Evolutionary conservation across 495 filamentous ascomycete genomes (phyloP), one percentile per base, ranked within the genome.

Genomic region (Talaromyces ruber): DNA sequence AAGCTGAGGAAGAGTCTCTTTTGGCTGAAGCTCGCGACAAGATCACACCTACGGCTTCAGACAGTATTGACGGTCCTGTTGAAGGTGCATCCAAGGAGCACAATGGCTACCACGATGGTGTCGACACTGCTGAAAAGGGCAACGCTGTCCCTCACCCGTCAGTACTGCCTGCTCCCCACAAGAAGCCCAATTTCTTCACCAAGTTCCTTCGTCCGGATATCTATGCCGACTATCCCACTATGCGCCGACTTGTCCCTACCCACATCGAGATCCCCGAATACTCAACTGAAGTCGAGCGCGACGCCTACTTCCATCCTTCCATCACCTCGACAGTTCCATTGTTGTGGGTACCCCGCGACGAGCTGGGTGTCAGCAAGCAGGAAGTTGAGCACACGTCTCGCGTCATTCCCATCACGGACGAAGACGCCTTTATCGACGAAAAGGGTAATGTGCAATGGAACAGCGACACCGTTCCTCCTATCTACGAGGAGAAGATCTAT

Each of bases 301-400:
- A 91, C 59, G 92, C 91, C 1, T 97, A 96, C 76, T 80, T 81
- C 72, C 86, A 93, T 58, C 92, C 93, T 2, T 78, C 84, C 6
- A 82, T 95, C 62, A 83, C 67, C 9, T 79, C 84, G 9, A 69
- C 76, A 61, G 79, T 86, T 1, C 89, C 90, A 24, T 72, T 93
- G 43, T 78, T 97, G 28, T 97, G 93, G 93, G 87, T 97, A 61
- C 90, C 92, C 6, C 79, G 81, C 55, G 93, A 97, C 67, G 72
- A 80, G 1, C 77, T 87, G 61, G 93, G 93, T 55, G 80, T 96
- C 45, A 89, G 85, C 47, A 80, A 79, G 71, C 87, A 93, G 74
- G 93, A 96, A 77, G 77, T 92, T 53, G 76, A 76, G 18, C 87
- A 92, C 67, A 89, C 86, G 16, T 75, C 78, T 65, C 82, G 81